Evolutionary conservation across 768 basidiomycete species (phyloP).

Genomic region (Glaciozyma antarctica): DNA sequence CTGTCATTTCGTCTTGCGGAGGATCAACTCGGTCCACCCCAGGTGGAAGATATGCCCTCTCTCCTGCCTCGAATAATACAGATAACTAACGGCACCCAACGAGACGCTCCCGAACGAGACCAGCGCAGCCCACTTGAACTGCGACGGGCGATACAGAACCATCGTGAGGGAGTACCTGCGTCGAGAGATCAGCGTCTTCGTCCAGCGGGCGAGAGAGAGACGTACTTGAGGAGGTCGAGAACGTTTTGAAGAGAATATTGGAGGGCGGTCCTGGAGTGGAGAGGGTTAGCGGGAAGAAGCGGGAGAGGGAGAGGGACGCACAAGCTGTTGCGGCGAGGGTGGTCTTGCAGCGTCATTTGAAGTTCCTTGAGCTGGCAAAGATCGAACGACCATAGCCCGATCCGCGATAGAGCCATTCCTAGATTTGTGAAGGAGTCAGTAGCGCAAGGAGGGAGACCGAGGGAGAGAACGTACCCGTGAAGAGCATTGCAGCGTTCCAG

Average conservation of each 20-base stretch:
- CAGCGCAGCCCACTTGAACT: conserved; percentile 37
- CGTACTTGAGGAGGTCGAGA: conserved; percentile 33
- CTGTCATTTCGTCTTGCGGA: neutral
- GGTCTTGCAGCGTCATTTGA: conserved; percentile 44
- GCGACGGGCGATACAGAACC: conserved; percentile 38
- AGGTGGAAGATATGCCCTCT: conserved; percentile 36
- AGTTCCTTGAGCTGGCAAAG: conserved; percentile 48
- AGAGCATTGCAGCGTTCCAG: conserved; percentile 44
- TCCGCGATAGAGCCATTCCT: conserved; percentile 47
- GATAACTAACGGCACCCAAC: conserved; percentile 31
- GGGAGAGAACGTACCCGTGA: conserved; percentile 39
- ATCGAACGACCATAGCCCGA: conserved; percentile 52
- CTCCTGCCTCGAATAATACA: conserved; percentile 30
- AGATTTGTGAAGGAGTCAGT: neutral
- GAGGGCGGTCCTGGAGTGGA: conserved; percentile 37
- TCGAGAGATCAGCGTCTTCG: conserved; percentile 21
- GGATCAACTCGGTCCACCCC: conserved; percentile 10
- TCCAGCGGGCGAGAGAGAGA: neutral
- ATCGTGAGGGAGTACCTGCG: conserved; percentile 41
- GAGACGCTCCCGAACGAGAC: conserved; percentile 40
- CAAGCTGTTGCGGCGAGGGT: conserved; percentile 47
- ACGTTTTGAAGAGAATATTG: conserved; percentile 43
- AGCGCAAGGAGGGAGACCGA: neutral
- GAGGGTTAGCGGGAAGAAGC: neutral
- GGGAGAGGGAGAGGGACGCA: conserved; percentile 9